Conservation (phyloP, 2,329 filamentous ascomycete species). For the Cryphonectria carpinicola region DNA sequence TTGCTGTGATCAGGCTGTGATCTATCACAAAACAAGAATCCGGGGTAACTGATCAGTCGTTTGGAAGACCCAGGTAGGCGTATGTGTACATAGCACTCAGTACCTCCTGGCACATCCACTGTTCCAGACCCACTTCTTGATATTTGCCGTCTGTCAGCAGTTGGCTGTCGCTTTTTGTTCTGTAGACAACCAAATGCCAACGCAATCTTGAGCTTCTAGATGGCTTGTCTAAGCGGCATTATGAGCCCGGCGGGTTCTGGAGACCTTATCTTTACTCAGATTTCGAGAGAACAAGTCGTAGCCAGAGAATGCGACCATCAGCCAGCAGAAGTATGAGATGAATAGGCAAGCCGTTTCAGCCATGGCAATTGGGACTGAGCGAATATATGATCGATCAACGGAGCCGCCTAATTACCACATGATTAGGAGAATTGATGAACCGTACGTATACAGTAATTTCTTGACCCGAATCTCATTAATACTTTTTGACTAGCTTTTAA, state of each 20-base stretch:
- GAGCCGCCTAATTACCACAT: not conserved
- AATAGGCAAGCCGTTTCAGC: constrained; percentile 55
- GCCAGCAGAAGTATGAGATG: constrained; percentile 57
- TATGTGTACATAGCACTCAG: not conserved
- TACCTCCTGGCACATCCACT: not conserved
- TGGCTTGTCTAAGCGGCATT: not conserved
- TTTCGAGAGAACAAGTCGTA: not conserved
- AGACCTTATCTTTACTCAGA: not conserved
- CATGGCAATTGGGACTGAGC: constrained; percentile 24
- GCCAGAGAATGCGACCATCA: constrained; percentile 49
- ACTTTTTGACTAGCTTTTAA: too few species aligned
- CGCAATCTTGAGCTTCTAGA: too few species aligned
- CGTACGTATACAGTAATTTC: too few species aligned
- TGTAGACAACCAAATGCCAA: not conserved
- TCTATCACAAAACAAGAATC: not conserved
- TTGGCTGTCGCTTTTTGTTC: not conserved
- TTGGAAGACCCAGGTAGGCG: constrained; percentile 41
- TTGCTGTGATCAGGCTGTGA: constrained; percentile 18
- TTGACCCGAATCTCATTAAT: too few species aligned
- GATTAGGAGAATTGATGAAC: too few species aligned
- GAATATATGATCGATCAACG: not conserved
- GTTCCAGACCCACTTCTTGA: not conserved
- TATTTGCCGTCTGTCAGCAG: not conserved
- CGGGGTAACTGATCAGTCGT: constrained; percentile 36
- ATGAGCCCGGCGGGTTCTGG: not conserved